These are phyloP conservation scores for Elongisporangium anandrum DNA, from an alignment of 352 stramenopile genomes.

Conservation along the genomic window DNA sequence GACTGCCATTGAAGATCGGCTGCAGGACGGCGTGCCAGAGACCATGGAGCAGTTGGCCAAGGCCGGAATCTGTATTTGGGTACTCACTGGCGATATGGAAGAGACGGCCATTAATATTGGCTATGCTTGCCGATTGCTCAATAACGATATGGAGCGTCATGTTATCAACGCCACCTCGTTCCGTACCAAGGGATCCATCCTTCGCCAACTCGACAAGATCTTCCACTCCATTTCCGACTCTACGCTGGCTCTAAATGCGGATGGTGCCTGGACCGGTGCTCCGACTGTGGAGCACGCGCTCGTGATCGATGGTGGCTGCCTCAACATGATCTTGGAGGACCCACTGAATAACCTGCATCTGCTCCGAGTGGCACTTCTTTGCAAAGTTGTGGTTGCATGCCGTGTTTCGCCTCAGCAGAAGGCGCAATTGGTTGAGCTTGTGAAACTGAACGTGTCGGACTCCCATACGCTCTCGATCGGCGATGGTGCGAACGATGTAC, in stretches of 20 bases:
- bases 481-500: slow-evolving; percentile 90
- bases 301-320: slow-evolving; percentile 93
- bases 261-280: slow-evolving; percentile 13
- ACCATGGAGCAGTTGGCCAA: slow-evolving; percentile 71
- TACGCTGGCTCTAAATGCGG: slow-evolving; percentile 10
- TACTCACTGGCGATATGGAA: slow-evolving; percentile 87
- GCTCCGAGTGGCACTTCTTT: slow-evolving; percentile 82
- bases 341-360: slow-evolving; percentile 75
- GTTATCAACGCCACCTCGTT: slow-evolving; percentile 74
- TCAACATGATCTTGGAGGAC: slow-evolving; percentile 79
- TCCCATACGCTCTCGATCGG: slow-evolving; percentile 88
- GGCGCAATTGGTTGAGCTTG: slow-evolving; percentile 95
- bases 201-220: slow-evolving; percentile 73
- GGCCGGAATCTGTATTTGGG: slow-evolving; percentile 85
- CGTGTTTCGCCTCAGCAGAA: slow-evolving; percentile 98
- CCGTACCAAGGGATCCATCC: slow-evolving; percentile 56
- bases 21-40: slow-evolving; percentile 81
- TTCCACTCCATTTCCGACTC: slow-evolving; percentile 64
- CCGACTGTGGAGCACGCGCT: slow-evolving; percentile 73
- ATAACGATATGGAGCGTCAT: slow-evolving; percentile 93
- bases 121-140: slow-evolving; percentile 82
- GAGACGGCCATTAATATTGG: slow-evolving; percentile 89
- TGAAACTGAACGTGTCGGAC: slow-evolving; percentile 83
- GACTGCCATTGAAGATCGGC: slow-evolving; percentile 83
- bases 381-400: slow-evolving; percentile 96